phyloP scores from a whole-genome alignment of 1,284 basidiomycete species.

The Takashimella koratensis region DNA sequence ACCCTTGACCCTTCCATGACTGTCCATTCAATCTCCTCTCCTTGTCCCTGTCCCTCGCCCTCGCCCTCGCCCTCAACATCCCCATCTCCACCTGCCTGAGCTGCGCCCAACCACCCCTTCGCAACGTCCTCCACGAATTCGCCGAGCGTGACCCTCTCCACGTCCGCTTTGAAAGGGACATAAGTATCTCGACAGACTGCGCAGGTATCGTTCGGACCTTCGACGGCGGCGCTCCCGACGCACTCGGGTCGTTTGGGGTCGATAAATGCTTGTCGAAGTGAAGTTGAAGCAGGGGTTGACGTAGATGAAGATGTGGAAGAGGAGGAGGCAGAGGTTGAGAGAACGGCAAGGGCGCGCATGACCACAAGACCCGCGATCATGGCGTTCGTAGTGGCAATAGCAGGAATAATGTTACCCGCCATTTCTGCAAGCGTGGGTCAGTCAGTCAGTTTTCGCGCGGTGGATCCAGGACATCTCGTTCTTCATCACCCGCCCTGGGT shows the following conservation, averaged over 20 bases:
- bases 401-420: constrained; percentile 99
- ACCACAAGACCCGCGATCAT: constrained; percentile 93
- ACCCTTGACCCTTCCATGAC: constrained; percentile 73
- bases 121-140: constrained; percentile 65
- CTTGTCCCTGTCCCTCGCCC: too few species aligned
- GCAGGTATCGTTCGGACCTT: constrained; percentile 65
- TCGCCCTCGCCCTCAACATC: constrained; percentile 45
- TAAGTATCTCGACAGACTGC: constrained; percentile 86
- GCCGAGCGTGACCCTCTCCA: constrained; percentile 62
- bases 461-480: not conserved
- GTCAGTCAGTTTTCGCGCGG: constrained; percentile 18
- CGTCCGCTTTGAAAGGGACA: constrained; percentile 66
- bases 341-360: constrained; percentile 80
- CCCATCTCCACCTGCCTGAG: constrained; percentile 70
- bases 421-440: constrained; percentile 64
- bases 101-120: constrained; percentile 30
- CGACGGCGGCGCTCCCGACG: not conserved
- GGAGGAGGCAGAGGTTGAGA: constrained; percentile 52
- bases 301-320: not conserved
- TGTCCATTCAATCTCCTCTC: constrained; percentile 61
- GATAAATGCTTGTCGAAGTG: constrained; percentile 13
- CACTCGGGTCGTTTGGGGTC: not conserved
- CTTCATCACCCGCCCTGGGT: not conserved
- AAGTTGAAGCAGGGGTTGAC: constrained; percentile 38
- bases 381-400: constrained; percentile 98